Evolutionary conservation across 1,284 basidiomycete genomes (phyloP).

Genomic region (Amylostereum chailletii): DNA sequence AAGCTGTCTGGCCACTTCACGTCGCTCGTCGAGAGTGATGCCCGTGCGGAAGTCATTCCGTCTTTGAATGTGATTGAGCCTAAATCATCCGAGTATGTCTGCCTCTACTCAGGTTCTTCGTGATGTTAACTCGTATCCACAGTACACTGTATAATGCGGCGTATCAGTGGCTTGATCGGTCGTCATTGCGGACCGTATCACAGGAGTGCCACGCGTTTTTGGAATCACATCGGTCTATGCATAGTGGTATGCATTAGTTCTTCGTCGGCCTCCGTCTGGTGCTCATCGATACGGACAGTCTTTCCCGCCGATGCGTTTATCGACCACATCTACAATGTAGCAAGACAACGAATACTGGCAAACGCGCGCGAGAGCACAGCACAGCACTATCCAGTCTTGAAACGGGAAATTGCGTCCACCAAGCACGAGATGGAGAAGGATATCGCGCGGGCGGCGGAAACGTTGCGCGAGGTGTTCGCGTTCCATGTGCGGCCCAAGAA

Average conservation of each 20-base stretch:
- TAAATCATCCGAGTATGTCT: conserved; percentile 7
- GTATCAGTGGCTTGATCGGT: conserved; percentile 10
- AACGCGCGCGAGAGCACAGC: conserved; percentile 4
- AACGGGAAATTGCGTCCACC: conserved; percentile 8
- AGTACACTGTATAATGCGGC: conserved; percentile 8
- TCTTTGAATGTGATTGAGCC: conserved; percentile 2
- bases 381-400: conserved; percentile 9
- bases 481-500: conserved; percentile 12
- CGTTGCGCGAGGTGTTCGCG: conserved; percentile 8
- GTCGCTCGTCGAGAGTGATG: conserved; percentile 18
- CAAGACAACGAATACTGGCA: conserved; percentile 9
- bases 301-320: conserved; percentile 11
- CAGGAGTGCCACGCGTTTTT: conserved; percentile 6
- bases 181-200: conserved; percentile 5
- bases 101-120: not conserved
- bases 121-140: not conserved
- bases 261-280: not conserved
- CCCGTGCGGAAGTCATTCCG: conserved; percentile 4
- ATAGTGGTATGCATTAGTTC: conserved; percentile 1
- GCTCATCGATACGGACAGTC: conserved; percentile 5
- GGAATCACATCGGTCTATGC: conserved; percentile 5
- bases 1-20: conserved; percentile 24
- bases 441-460: conserved; percentile 5
- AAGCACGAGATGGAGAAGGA: conserved; percentile 8
- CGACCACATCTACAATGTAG: conserved; percentile 10